Evolutionary conservation across 2,329 filamentous ascomycete species (phyloP), one percentile per base, ranked within the genome.

Genomic region (Ambrosiella xylebori): DNA sequence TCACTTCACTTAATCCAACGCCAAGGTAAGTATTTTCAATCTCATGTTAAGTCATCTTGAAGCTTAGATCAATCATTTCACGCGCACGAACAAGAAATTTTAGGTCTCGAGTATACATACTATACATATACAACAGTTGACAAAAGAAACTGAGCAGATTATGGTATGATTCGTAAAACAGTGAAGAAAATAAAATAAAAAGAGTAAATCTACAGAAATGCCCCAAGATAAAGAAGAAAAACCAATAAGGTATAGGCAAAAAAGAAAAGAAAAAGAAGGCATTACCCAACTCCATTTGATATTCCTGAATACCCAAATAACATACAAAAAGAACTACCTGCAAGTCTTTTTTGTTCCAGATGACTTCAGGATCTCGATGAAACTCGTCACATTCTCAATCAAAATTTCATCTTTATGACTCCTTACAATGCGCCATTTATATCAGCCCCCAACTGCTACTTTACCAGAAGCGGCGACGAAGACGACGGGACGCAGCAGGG

Each of bases 191-290:
- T 27, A 27, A 56, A 54, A 54, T 8, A 27, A 56, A 54, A 54
- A 5, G n/a, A n/a, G 55, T 13, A 50, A 45, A 58, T 54, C n/a
- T 58, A 56, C n/a, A 56, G 45, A 41, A 38, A 39, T 15, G 12
- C 19, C 50, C 15, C 3, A 54, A 51, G 39, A 55, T 11, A 52
- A 50, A 54, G 27, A 12, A 54, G 40, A 57, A 56, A 58, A 59
- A 1, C 52, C 37, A 19, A 50, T 37, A 45, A 55, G 44, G 41
- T 58, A 56, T 49, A 49, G 56, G 54, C 27, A 27, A 63, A 60
- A 57, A 62, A 64, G 62, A 64, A 58, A 59, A 60, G 56, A 61
- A 61, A 59, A 61, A 61, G 38, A 45, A 52, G 51, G 53, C 51
- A 39, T 60, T 52, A 58, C 37, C 56, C 44, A 60, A 56, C 56